Percentiles rank a stretch among this genome's conserved stretches.
Evolutionary conservation across 148 eudicot genomes (phyloP).

Genomic region (Oxyria digyna): DNA sequence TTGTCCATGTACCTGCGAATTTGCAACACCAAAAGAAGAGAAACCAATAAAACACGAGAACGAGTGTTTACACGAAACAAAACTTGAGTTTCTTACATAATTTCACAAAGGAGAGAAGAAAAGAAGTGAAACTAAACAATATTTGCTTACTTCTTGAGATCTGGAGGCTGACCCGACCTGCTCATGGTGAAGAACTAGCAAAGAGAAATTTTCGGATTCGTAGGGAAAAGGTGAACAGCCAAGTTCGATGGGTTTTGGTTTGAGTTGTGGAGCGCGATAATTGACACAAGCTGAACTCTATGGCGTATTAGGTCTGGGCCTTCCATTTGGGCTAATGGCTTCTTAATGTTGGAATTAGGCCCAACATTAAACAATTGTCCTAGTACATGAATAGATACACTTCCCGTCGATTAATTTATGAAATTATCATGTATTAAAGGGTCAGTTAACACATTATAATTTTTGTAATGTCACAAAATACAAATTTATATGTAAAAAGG

Average conservation of each 20-base stretch:
- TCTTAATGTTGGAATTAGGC: not conserved
- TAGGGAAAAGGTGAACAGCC: not conserved
- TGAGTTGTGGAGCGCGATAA: not conserved
- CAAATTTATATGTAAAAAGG: too few relatives aligned
- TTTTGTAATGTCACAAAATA: too few relatives aligned
- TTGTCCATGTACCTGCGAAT: constrained; percentile 79
- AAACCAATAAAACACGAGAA: not conserved
- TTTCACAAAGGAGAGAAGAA: not conserved
- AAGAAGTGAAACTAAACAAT: not conserved
- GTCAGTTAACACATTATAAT: too few relatives aligned
- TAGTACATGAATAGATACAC: too few relatives aligned
- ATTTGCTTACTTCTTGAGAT: constrained; percentile 66
- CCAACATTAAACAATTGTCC: not conserved
- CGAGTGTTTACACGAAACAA: not conserved
- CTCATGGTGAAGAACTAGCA: constrained; percentile 36
- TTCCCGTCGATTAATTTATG: too few relatives aligned
- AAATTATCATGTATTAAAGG: too few relatives aligned
- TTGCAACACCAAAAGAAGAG: not conserved
- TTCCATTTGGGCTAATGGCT: not conserved
- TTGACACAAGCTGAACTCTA: not conserved
- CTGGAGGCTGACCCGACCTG: constrained; percentile 95
- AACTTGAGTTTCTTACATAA: not conserved
- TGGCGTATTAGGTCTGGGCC: not conserved
- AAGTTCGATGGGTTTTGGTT: not conserved
- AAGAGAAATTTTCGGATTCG: not conserved